Evolutionary conservation across 192 early-diverging fungal genomes (phyloP).

Genomic region (Coemansia sp.): DNA sequence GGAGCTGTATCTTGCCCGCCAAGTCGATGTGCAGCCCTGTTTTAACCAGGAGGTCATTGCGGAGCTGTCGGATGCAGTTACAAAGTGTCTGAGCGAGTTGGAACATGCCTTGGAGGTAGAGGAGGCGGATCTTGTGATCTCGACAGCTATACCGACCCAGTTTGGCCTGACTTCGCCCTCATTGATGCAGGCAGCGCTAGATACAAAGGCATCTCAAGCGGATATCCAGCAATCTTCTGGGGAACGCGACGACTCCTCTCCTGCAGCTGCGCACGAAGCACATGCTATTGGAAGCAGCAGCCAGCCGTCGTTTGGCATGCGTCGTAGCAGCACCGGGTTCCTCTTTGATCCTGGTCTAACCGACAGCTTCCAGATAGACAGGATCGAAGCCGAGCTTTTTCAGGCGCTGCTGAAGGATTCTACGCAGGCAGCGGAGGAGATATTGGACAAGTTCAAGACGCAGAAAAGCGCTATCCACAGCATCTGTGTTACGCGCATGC

Average conservation of each 20-base stretch:
- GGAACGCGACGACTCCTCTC: not conserved
- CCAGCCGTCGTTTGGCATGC: conserved; percentile 10
- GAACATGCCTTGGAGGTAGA: conserved; percentile 59
- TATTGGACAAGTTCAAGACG: conserved; percentile 15
- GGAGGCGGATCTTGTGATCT: conserved; percentile 23
- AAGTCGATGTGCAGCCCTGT: conserved; percentile 97
- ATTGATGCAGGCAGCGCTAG: conserved; percentile 13
- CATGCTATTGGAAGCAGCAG: not conserved
- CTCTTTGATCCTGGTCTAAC: conserved; percentile 31
- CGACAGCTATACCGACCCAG: conserved; percentile 24
- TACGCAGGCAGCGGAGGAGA: conserved; percentile 9
- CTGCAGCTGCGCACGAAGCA: not conserved
- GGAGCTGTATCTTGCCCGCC: conserved; percentile 94
- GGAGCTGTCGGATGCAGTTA: conserved; percentile 84
- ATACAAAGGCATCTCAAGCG: conserved; percentile 1
- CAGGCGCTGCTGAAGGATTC: conserved; percentile 18
- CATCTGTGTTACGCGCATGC: conserved; percentile 39
- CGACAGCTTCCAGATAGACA: conserved; percentile 43
- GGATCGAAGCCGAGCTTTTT: conserved; percentile 48
- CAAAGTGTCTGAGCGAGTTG: conserved; percentile 71
- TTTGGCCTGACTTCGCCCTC: conserved; percentile 47
- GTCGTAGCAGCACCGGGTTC: conserved; percentile 25
- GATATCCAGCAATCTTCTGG: not conserved
- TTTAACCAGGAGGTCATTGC: conserved; percentile 93
- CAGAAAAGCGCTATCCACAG: conserved; percentile 46